Evolutionary conservation across 768 basidiomycete genomes (phyloP).

Genomic region (Lactarius evosmus): DNA sequence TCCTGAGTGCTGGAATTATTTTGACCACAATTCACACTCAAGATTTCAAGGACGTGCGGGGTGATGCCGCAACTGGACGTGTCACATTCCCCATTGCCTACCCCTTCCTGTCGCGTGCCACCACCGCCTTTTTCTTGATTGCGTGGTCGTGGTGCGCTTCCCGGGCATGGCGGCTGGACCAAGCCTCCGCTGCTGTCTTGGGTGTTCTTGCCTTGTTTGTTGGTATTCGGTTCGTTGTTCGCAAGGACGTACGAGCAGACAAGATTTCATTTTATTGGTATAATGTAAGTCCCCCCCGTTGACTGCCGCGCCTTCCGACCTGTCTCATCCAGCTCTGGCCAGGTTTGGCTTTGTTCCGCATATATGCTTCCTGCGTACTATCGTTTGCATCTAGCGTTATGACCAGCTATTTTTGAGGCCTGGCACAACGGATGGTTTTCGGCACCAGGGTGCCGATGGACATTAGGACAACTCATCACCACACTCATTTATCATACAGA

Average conservation of each 20-base stretch:
- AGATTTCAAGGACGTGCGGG: slow-evolving; percentile 47
- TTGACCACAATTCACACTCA: slow-evolving; percentile 48
- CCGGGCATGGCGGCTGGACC: slow-evolving; percentile 38
- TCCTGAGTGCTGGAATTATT: slow-evolving; percentile 40
- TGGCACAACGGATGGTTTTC: neutral
- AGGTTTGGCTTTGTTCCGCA: slow-evolving; percentile 26
- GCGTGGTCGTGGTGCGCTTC: slow-evolving; percentile 40
- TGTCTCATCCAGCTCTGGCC: neutral
- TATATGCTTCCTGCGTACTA: slow-evolving; percentile 28
- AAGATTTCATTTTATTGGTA: slow-evolving; percentile 29
- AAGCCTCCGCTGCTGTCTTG: slow-evolving; percentile 32
- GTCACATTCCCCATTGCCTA: slow-evolving; percentile 45
- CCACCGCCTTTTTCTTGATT: slow-evolving; percentile 36
- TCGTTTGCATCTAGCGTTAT: slow-evolving; percentile 5
- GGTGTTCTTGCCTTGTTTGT: slow-evolving; percentile 36
- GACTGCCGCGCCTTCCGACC: neutral
- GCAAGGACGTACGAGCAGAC: slow-evolving; percentile 21
- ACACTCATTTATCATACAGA: neutral
- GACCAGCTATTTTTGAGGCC: neutral
- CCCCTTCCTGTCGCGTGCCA: slow-evolving; percentile 36
- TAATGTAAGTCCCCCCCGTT: slow-evolving; percentile 20
- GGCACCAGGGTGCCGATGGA: slow-evolving; percentile 3
- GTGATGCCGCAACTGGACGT: slow-evolving; percentile 41
- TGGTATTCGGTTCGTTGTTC: slow-evolving; percentile 27
- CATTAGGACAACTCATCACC: neutral